A percentile compares a stretch with the other conserved stretches of the same genome.
Evolutionary conservation across 768 basidiomycete genomes (phyloP).

Genomic region (Candolleomyces eurysporus): DNA sequence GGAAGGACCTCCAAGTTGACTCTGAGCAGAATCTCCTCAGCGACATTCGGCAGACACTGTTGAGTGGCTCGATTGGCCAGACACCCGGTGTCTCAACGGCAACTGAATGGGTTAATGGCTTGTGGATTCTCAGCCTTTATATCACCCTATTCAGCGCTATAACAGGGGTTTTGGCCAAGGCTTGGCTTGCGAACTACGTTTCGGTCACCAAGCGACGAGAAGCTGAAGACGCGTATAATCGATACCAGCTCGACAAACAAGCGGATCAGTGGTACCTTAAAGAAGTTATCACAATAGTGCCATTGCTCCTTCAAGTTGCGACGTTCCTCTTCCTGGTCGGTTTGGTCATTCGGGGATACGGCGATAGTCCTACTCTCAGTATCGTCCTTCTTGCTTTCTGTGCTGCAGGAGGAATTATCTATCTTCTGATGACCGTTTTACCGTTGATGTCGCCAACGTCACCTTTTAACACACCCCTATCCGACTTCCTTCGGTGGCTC

Average conservation of each 20-base stretch:
- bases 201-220: conserved; percentile 12
- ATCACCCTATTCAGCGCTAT: conserved; percentile 24
- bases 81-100: conserved; percentile 10
- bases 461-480: conserved; percentile 4
- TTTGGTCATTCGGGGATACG: conserved; percentile 8
- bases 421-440: background rate
- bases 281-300: conserved; percentile 13
- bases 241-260: conserved; percentile 14
- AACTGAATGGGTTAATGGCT: conserved; percentile 17
- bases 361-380: background rate
- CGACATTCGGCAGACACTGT: conserved; percentile 1
- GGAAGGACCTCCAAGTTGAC: conserved; percentile 16
- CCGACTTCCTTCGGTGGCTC: background rate
- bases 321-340: conserved; percentile 17
- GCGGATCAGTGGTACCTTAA: conserved; percentile 15
- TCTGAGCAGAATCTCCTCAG: conserved; percentile 13
- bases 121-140: conserved; percentile 25
- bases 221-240: conserved; percentile 16
- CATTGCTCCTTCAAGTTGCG: conserved; percentile 14
- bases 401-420: background rate
- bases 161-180: conserved; percentile 21
- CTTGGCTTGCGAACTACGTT: conserved; percentile 17
- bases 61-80: background rate
- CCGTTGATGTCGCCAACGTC: background rate
- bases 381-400: background rate